These are phyloP conservation scores for Naganishia vaughanmartiniae DNA, from an alignment of 768 basidiomycete genomes.

Conservation along the genomic window DNA sequence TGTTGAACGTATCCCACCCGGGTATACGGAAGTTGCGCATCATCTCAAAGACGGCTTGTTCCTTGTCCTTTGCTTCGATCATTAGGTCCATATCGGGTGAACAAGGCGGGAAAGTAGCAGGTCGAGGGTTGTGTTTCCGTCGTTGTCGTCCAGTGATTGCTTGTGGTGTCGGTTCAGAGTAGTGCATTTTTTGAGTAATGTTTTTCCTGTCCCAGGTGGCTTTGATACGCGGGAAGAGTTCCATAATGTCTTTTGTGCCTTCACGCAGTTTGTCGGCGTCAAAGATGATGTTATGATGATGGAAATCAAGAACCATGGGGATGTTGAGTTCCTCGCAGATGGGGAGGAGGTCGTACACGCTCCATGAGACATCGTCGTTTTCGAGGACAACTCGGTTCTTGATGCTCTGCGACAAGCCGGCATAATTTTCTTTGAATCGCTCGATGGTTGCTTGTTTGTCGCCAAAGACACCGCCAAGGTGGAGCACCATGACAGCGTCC, in stretches of 20 bases:
- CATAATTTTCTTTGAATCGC: constrained; percentile 71
- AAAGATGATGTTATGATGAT: constrained; percentile 35
- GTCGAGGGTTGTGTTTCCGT: constrained; percentile 55
- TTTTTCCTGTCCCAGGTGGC: constrained; percentile 71
- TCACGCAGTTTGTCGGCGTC: constrained; percentile 30
- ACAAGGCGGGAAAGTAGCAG: constrained; percentile 11
- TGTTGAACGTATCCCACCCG: constrained; percentile 35
- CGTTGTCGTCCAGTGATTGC: constrained; percentile 56
- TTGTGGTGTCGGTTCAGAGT: constrained; percentile 64
- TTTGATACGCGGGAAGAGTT: constrained; percentile 58
- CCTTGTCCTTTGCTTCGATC: constrained; percentile 68
- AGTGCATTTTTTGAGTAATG: constrained; percentile 86
- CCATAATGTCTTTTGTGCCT: constrained; percentile 32
- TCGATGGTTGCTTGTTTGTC: constrained; percentile 70
- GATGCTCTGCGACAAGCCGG: constrained; percentile 62
- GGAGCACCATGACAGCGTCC: constrained; percentile 77
- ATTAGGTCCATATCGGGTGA: constrained; percentile 63
- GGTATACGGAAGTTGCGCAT: constrained; percentile 31
- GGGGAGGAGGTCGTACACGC: constrained; percentile 80
- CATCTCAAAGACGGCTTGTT: constrained; percentile 85
- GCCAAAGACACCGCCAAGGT: constrained; percentile 78
- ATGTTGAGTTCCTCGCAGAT: constrained; percentile 79
- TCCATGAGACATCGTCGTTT: constrained; percentile 94
- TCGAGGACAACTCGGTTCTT: constrained; percentile 79
- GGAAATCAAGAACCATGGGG: constrained; percentile 63